Evolutionary conservation across 257 asterid genomes (phyloP).

Genomic region (Solanum raphanifolium): DNA sequence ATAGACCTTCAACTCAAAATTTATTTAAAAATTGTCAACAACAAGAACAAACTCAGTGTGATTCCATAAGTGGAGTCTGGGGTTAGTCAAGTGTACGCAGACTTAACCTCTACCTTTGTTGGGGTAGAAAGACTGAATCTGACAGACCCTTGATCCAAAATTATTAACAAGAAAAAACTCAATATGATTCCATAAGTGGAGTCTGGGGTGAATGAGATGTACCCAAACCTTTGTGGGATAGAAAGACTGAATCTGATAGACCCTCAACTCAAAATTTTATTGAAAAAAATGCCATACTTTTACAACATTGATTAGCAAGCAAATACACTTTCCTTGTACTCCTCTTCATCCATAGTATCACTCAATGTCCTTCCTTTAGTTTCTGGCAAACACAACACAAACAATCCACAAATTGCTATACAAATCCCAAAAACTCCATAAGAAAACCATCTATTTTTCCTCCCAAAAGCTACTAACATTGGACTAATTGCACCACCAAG

Average conservation of each 20-base stretch:
- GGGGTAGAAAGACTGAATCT: too few species aligned
- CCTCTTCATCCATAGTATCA: conserved; percentile 20
- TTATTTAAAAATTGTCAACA: too few species aligned
- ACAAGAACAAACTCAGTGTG: too few species aligned
- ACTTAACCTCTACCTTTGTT: too few species aligned
- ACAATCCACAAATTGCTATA: conserved; percentile 1
- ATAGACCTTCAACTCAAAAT: too few species aligned
- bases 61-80: too few species aligned
- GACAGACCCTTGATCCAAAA: too few species aligned
- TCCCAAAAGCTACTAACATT: conserved; percentile 11
- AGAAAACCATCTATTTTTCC: not conserved
- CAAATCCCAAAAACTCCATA: conserved; percentile 19
- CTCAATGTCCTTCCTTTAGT: conserved; percentile 11
- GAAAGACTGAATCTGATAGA: not conserved
- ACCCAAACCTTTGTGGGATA: not conserved
- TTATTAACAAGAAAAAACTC: too few species aligned
- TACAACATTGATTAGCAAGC: not conserved
- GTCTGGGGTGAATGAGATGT: too few species aligned
- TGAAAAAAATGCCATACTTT: not conserved
- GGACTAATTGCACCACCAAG: conserved; percentile 23
- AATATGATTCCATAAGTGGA: too few species aligned
- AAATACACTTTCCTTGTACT: not conserved
- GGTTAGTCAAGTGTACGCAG: too few species aligned
- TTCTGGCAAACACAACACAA: conserved; percentile 18
- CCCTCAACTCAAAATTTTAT: not conserved